Percentiles rank a stretch among this genome's conserved stretches.
These are phyloP conservation scores for Primulina eburnea DNA, from an alignment of 257 asterid species.

Conservation along the genomic window DNA sequence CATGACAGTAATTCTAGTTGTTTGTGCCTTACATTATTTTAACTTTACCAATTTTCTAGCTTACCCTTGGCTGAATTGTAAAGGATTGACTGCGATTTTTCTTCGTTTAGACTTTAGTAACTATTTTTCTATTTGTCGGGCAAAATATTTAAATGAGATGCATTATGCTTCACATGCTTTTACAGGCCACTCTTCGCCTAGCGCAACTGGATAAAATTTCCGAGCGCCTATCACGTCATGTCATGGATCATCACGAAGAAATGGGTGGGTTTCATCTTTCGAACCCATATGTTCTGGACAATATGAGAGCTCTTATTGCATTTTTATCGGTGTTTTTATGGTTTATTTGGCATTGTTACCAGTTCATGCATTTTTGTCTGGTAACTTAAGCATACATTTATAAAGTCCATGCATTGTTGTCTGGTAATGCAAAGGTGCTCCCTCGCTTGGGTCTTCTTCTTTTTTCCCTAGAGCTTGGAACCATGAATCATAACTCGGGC, in stretches of 20 bases:
- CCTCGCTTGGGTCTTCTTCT: too few species aligned
- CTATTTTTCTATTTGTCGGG: conserved; percentile 14
- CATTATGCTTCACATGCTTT: conserved; percentile 41
- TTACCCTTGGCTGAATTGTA: conserved; percentile 13
- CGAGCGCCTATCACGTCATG: conserved; percentile 89
- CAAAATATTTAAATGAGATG: conserved; percentile 25
- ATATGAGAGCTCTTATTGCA: conserved; percentile 6
- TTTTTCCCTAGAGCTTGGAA: too few species aligned
- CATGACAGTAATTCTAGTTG: conserved; percentile 2
- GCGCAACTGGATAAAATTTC: conserved; percentile 85
- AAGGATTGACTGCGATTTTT: not conserved
- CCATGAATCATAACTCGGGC: too few species aligned
- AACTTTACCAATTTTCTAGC: not conserved
- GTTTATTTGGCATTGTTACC: not conserved
- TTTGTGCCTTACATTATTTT: too few species aligned
- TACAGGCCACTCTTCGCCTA: conserved; percentile 85
- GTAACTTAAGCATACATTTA: too few species aligned
- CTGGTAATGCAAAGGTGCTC: too few species aligned
- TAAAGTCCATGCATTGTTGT: too few species aligned
- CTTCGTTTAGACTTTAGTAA: conserved; percentile 9
- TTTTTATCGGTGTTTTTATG: conserved; percentile 1
- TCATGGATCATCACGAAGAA: conserved; percentile 97
- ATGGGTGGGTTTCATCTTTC: conserved; percentile 72
- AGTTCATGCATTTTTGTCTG: too few species aligned
- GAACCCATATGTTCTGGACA: conserved; percentile 17